phyloP scores from a whole-genome alignment of 1,284 basidiomycete genomes.

The Pseudozyma hubeiensis region DNA sequence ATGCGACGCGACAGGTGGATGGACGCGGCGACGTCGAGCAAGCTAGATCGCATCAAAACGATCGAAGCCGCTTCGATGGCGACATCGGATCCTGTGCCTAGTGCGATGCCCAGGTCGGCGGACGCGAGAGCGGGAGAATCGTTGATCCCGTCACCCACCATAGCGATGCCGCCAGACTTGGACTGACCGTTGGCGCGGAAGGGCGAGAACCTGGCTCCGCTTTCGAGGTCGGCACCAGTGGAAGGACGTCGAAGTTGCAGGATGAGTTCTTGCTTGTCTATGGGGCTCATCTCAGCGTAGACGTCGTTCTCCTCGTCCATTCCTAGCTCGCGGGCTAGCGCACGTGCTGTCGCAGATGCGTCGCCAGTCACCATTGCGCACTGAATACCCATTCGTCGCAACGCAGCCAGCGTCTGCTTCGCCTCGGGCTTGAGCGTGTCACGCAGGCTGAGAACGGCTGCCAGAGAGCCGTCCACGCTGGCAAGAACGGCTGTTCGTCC shows the following conservation, averaged over 20 bases:
- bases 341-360: conserved; percentile 54
- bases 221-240: conserved; percentile 25
- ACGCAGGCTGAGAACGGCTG: conserved; percentile 55
- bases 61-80: conserved; percentile 98
- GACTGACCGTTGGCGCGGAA: conserved; percentile 29
- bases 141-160: conserved; percentile 99
- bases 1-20: conserved; percentile 89
- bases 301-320: conserved; percentile 57
- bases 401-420: conserved; percentile 44
- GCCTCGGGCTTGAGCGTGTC: conserved; percentile 66
- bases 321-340: conserved; percentile 57
- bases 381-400: conserved; percentile 60
- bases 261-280: conserved; percentile 61
- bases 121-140: conserved; percentile 96
- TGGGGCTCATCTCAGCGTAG: conserved; percentile 64
- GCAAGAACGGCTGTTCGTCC: conserved; percentile 64
- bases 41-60: conserved; percentile 94
- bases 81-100: conserved; percentile 93
- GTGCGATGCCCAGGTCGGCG: conserved; percentile 93
- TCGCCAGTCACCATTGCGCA: conserved; percentile 67
- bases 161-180: conserved; percentile 51
- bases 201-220: conserved; percentile 21
- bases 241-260: conserved; percentile 70
- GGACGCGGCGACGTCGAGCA: conserved; percentile 95
- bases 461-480: conserved; percentile 55